phyloP scores from a whole-genome alignment of 2,329 filamentous ascomycete species.

The Aureobasidium vineae region DNA sequence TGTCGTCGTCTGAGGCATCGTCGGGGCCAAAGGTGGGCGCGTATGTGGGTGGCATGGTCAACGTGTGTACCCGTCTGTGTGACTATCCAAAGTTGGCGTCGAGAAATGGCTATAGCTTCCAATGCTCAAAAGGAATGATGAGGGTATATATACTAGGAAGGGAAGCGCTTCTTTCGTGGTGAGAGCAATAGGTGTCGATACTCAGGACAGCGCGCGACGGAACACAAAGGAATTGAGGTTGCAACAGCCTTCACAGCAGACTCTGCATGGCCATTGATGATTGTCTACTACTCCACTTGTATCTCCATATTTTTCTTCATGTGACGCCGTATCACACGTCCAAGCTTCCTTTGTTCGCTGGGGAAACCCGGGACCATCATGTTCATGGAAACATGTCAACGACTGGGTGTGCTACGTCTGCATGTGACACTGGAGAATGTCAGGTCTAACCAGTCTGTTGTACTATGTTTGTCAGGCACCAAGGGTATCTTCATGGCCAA shows the following conservation, averaged over 20 bases:
- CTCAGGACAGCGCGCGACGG: background rate
- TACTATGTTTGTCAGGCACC: background rate
- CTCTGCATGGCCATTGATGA: slow-evolving; percentile 2
- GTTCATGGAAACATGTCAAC: background rate
- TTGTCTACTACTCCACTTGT: slow-evolving; percentile 16
- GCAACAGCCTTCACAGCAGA: background rate
- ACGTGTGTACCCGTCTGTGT: slow-evolving; percentile 1
- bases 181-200: background rate
- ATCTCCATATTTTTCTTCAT: slow-evolving; percentile 23
- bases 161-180: background rate
- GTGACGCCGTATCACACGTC: slow-evolving; percentile 13
- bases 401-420: too few relatives aligned
- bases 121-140: background rate
- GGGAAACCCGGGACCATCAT: background rate
- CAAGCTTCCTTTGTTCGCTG: slow-evolving; percentile 6
- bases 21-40: slow-evolving; percentile 21
- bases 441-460: background rate
- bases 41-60: slow-evolving; percentile 21
- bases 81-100: background rate
- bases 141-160: background rate
- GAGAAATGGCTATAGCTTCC: slow-evolving; percentile 11
- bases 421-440: background rate
- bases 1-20: slow-evolving; percentile 15
- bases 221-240: background rate
- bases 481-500: background rate